These are phyloP conservation scores for Tolypocladium pustulatum DNA, from an alignment of 2,329 filamentous ascomycete species.

Conservation along the genomic window DNA sequence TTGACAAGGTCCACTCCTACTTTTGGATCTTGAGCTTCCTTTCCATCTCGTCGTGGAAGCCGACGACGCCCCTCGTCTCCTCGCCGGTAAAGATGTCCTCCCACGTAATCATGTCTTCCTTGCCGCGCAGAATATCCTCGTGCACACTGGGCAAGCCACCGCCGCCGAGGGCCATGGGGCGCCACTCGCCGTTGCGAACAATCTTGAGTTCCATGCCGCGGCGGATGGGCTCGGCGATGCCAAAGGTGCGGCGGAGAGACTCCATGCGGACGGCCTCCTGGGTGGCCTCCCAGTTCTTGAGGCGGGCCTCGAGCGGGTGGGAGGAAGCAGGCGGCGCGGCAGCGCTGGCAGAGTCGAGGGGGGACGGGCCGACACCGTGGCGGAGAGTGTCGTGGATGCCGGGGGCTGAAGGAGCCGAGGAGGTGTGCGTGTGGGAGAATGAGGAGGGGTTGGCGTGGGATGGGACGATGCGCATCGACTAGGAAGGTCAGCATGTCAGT, in stretches of 20 bases:
- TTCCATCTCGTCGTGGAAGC: constrained; percentile 92
- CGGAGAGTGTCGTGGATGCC: constrained; percentile 92
- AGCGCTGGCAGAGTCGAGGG: constrained; percentile 29
- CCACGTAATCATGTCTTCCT: constrained; percentile 73
- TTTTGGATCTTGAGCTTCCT: constrained; percentile 65
- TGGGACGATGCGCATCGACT: constrained; percentile 89
- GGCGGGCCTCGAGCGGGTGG: constrained; percentile 86
- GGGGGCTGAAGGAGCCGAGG: constrained; percentile 78
- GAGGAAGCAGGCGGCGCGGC: constrained; percentile 41
- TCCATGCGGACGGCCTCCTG: constrained; percentile 86
- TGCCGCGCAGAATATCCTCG: constrained; percentile 76
- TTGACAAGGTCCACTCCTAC: background rate
- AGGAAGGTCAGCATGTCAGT: constrained; percentile 11
- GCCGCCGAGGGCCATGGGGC: constrained; percentile 59
- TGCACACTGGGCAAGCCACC: constrained; percentile 59
- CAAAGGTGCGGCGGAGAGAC: constrained; percentile 74
- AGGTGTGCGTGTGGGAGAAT: constrained; percentile 53
- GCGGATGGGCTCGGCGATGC: constrained; percentile 84
- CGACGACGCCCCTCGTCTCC: constrained; percentile 57
- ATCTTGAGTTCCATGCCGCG: constrained; percentile 95
- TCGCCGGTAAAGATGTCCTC: constrained; percentile 86
- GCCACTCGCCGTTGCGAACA: constrained; percentile 68
- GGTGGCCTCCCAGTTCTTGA: constrained; percentile 81
- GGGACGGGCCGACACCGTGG: constrained; percentile 61
- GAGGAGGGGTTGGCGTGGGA: constrained; percentile 52